Percentiles rank a stretch among this genome's conserved stretches.
phyloP scores from a whole-genome alignment of 2,329 filamentous ascomycete species.

The Diaporthe australafricana region DNA sequence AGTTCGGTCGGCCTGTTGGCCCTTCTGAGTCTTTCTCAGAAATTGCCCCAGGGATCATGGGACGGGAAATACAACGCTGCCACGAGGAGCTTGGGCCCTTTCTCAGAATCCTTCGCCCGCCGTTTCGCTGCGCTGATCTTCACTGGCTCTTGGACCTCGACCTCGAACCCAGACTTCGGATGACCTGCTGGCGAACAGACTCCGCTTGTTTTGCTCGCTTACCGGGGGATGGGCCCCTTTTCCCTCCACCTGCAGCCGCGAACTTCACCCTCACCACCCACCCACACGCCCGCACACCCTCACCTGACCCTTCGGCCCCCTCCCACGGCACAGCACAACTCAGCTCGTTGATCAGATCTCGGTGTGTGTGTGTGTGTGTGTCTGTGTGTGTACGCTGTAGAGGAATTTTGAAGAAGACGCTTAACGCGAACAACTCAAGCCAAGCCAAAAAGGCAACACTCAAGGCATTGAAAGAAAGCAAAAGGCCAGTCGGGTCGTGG shows the following conservation, averaged over 20 bases:
- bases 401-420: not conserved
- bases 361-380: too few relatives aligned
- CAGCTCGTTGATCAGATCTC: conserved; percentile 13
- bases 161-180: conserved; percentile 22
- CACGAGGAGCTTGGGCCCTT: conserved; percentile 24
- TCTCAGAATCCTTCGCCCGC: conserved; percentile 9
- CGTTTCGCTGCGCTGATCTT: conserved; percentile 16
- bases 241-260: conserved; percentile 22
- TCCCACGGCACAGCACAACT: not conserved
- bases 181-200: conserved; percentile 29
- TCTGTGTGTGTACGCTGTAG: too few relatives aligned
- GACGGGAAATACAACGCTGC: conserved; percentile 3
- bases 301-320: not conserved
- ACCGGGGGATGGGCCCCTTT: conserved; percentile 20
- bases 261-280: not conserved
- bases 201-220: conserved; percentile 23
- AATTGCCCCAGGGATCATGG: conserved; percentile 21
- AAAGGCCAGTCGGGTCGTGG: not conserved
- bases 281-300: not conserved
- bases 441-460: conserved; percentile 1
- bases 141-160: conserved; percentile 13
- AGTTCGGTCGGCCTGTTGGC: conserved; percentile 5
- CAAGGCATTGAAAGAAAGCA: not conserved
- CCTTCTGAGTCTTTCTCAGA: conserved; percentile 1
- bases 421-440: not conserved